A percentile compares a stretch with the other conserved stretches of the same genome.
phyloP scores from a whole-genome alignment of 2,329 filamentous ascomycete genomes.

The Stylonectria norvegica region DNA sequence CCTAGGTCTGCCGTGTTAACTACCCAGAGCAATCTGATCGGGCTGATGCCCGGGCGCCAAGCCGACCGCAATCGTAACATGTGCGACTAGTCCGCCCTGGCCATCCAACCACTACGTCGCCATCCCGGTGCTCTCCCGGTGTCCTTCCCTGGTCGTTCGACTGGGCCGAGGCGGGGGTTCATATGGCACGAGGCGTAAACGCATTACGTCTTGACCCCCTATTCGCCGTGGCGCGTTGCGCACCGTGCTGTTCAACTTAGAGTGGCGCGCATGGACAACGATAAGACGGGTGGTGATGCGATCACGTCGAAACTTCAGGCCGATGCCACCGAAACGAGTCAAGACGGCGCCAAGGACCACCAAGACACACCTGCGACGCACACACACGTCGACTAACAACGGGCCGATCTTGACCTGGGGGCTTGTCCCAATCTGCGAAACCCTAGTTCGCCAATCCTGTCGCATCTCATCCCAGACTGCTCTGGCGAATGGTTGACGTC shows the following conservation, averaged over 20 bases:
- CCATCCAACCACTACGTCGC: background rate
- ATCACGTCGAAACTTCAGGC: slow-evolving; percentile 19
- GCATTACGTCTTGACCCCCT: slow-evolving; percentile 25
- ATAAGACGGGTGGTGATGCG: slow-evolving; percentile 20
- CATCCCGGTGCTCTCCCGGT: background rate
- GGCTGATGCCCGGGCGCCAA: background rate
- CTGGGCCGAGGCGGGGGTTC: background rate
- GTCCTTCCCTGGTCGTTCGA: background rate
- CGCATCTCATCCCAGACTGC: slow-evolving; percentile 21
- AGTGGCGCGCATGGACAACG: slow-evolving; percentile 10
- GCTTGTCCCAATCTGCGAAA: slow-evolving; percentile 8
- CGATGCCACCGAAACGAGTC: background rate
- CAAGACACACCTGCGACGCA: background rate
- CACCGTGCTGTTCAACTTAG: background rate
- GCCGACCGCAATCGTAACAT: background rate
- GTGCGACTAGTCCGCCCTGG: background rate
- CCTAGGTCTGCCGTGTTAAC: background rate
- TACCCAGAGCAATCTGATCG: background rate
- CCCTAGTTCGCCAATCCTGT: slow-evolving; percentile 22
- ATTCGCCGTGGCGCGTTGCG: slow-evolving; percentile 18
- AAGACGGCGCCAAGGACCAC: background rate
- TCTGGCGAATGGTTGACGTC: slow-evolving; percentile 22
- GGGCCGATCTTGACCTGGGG: slow-evolving; percentile 22
- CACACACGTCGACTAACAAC: slow-evolving; percentile 13
- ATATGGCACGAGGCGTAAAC: slow-evolving; percentile 18